phyloP scores from a whole-genome alignment of 2,329 filamentous ascomycete genomes.

The Botrytis porri region DNA sequence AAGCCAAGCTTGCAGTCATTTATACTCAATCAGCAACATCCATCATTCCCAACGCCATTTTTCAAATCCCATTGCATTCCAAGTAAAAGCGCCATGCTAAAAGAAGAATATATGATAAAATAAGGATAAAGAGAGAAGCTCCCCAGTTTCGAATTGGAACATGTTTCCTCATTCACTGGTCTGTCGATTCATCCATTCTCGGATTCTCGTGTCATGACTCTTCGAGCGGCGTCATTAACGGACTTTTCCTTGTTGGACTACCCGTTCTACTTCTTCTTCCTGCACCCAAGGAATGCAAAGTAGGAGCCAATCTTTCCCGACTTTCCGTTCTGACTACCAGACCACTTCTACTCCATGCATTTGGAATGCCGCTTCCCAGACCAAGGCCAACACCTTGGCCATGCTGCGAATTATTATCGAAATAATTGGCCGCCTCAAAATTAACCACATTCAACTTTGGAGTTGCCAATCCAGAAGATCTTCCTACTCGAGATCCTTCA shows the following conservation, averaged over 20 bases:
- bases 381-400: slow-evolving; percentile 32
- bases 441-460: slow-evolving; percentile 56
- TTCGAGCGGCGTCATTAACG: slow-evolving; percentile 50
- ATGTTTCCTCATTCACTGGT: background rate
- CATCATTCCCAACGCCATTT: background rate
- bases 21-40: background rate
- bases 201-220: slow-evolving; percentile 35
- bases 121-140: background rate
- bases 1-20: background rate
- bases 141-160: background rate
- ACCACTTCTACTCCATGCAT: slow-evolving; percentile 63
- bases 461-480: slow-evolving; percentile 65
- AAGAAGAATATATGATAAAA: slow-evolving; percentile 6
- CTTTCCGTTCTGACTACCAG: slow-evolving; percentile 82
- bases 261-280: slow-evolving; percentile 48
- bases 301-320: slow-evolving; percentile 67
- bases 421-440: slow-evolving; percentile 44
- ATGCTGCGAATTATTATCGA: slow-evolving; percentile 27
- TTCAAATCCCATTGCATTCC: slow-evolving; percentile 6
- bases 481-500: slow-evolving; percentile 53
- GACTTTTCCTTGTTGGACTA: slow-evolving; percentile 54
- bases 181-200: background rate
- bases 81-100: slow-evolving; percentile 15
- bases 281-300: slow-evolving; percentile 52
- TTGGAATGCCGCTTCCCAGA: slow-evolving; percentile 26